Conservation (phyloP, 768 basidiomycete genomes). For the Tephrocybe sp. region DNA sequence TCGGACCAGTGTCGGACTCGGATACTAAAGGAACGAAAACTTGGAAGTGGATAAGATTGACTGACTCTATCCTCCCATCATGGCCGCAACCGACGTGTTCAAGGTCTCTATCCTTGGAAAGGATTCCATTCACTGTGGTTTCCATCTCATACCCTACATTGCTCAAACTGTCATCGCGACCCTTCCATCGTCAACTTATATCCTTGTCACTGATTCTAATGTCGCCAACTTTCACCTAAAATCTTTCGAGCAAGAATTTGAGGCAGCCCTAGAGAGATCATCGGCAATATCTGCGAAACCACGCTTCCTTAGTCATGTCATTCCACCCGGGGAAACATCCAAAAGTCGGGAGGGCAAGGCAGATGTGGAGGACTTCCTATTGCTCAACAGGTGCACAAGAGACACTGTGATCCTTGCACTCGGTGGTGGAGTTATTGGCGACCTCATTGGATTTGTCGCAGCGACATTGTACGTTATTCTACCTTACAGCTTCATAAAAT, state of each 20-base stretch:
- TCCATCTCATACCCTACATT: constrained; percentile 89
- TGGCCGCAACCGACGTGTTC: constrained; percentile 54
- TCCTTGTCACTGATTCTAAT: constrained; percentile 90
- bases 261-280: constrained; percentile 30
- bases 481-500: constrained; percentile 1
- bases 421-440: constrained; percentile 97
- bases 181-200: constrained; percentile 81
- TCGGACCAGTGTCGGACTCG: constrained; percentile 9
- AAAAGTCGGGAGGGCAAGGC: constrained; percentile 93
- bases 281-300: constrained; percentile 33
- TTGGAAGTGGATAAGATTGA: no score
- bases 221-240: constrained; percentile 79
- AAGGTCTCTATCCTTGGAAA: constrained; percentile 84
- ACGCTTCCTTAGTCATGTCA: constrained; percentile 73
- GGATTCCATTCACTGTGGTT: constrained; percentile 90
- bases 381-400: constrained; percentile 84
- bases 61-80: constrained; percentile 9
- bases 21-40: constrained; percentile 4
- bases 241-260: constrained; percentile 66
- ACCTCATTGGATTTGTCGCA: constrained; percentile 94
- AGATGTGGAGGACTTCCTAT: constrained; percentile 88
- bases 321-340: constrained; percentile 89
- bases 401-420: constrained; percentile 92
- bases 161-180: constrained; percentile 64
- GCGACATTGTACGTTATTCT: constrained; percentile 81